Percentiles rank a stretch among this genome's conserved stretches.
These are phyloP conservation scores for Raffaelea albimanens DNA, from an alignment of 2,329 filamentous ascomycete genomes.

Conservation along the genomic window DNA sequence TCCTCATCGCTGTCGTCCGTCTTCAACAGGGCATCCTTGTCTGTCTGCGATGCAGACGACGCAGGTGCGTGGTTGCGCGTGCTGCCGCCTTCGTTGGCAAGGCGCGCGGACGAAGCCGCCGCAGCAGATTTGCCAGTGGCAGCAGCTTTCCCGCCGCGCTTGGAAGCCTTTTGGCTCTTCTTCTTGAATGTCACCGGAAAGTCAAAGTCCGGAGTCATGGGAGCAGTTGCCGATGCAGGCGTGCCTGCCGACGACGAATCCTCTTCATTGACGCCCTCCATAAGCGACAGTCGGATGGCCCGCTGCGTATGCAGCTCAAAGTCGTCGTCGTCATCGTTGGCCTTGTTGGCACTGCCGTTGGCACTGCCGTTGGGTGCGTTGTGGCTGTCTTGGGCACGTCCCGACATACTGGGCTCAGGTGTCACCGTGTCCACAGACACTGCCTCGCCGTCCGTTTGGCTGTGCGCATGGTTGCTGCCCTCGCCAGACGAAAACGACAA, in stretches of 20 bases:
- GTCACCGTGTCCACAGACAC: slow-evolving; percentile 34
- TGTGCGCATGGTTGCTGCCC: too few species aligned
- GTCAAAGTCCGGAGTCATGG: slow-evolving; percentile 24
- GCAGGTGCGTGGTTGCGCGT: too few species aligned
- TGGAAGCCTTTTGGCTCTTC: background rate
- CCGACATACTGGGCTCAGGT: slow-evolving; percentile 43
- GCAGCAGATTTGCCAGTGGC: background rate
- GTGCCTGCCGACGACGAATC: background rate
- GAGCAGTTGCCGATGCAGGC: slow-evolving; percentile 34
- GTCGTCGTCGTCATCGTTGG: slow-evolving; percentile 35
- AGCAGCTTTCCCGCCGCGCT: background rate
- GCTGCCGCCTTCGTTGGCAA: too few species aligned
- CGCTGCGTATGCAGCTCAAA: slow-evolving; percentile 54
- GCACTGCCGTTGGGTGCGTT: too few species aligned
- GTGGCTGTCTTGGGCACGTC: slow-evolving; percentile 8
- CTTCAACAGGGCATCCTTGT: background rate
- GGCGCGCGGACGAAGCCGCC: background rate
- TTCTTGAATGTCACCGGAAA: slow-evolving; percentile 31
- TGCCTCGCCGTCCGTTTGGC: slow-evolving; percentile 10
- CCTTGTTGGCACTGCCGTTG: background rate
- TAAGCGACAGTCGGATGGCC: slow-evolving; percentile 51
- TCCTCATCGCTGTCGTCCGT: slow-evolving; percentile 29
- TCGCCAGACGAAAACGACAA: background rate
- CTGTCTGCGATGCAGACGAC: background rate
- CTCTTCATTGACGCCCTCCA: slow-evolving; percentile 42